Percentiles rank a stretch among this genome's conserved stretches.
These are phyloP conservation scores for Sporobolomyces roseus DNA, from an alignment of 768 basidiomycete genomes.

Conservation along the genomic window DNA sequence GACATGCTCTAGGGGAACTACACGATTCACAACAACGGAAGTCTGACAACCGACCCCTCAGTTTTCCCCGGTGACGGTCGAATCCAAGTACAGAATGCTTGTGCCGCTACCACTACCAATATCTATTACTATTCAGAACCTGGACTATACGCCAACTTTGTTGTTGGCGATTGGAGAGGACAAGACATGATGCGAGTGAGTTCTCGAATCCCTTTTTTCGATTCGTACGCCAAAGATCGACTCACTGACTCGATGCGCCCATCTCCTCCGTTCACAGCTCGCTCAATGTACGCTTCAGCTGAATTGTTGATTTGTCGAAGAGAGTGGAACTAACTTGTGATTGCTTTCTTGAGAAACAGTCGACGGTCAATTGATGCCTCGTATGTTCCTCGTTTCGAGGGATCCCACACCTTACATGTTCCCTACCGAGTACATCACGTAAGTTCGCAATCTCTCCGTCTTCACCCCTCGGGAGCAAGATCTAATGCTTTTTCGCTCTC, in stretches of 20 bases:
- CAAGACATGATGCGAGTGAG: conserved; percentile 58
- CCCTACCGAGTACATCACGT: conserved; percentile 18
- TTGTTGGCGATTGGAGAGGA: conserved; percentile 57
- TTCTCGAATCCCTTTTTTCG: background rate
- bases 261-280: conserved; percentile 51
- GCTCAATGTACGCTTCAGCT: conserved; percentile 55
- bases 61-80: conserved; percentile 68
- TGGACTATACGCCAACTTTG: conserved; percentile 65
- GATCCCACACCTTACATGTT: conserved; percentile 31
- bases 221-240: background rate
- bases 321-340: background rate
- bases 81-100: conserved; percentile 70
- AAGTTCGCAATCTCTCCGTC: background rate
- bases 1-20: conserved; percentile 57
- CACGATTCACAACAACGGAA: conserved; percentile 65
- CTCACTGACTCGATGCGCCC: background rate
- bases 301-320: background rate
- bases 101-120: conserved; percentile 76
- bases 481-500: too few species aligned
- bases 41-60: conserved; percentile 63
- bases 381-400: conserved; percentile 55
- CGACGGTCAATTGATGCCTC: conserved; percentile 72
- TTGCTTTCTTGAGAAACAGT: conserved; percentile 28
- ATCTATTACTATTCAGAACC: conserved; percentile 73
- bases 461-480: too few species aligned